These are phyloP conservation scores for Kazachstania viticola DNA, from an alignment of 805 yeast genomes.

Conservation along the genomic window DNA sequence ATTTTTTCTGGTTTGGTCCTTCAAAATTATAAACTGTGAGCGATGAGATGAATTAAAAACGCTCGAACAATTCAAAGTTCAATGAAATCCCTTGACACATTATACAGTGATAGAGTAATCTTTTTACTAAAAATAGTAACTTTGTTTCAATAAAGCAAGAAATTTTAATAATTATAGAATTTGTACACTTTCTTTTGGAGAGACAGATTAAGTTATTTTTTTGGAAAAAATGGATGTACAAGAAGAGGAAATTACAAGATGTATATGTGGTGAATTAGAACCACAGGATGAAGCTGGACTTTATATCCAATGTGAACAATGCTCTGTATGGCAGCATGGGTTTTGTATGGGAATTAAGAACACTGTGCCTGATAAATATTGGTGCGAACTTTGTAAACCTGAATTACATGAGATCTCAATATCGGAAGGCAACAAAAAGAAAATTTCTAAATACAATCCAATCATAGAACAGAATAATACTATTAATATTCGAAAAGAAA, in stretches of 20 bases:
- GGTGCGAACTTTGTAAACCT: constrained; percentile 89
- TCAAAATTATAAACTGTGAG: constrained; percentile 22
- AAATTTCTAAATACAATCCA: constrained; percentile 28
- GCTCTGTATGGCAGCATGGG: constrained; percentile 97
- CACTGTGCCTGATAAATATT: constrained; percentile 79
- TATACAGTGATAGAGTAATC: too few relatives aligned
- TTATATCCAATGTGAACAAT: constrained; percentile 76
- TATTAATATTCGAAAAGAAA: neutral
- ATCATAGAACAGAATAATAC: constrained; percentile 25
- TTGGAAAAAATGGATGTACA: neutral
- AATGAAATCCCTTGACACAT: too few relatives aligned
- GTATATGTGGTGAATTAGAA: constrained; percentile 34
- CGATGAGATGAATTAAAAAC: too few relatives aligned
- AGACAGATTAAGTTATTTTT: too few relatives aligned
- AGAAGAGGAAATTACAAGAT: constrained; percentile 30
- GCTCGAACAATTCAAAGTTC: too few relatives aligned
- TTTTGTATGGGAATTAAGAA: constrained; percentile 79
- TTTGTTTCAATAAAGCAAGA: too few relatives aligned
- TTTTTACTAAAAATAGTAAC: too few relatives aligned
- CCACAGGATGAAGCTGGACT: constrained; percentile 46
- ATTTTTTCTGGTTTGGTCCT: constrained; percentile 13
- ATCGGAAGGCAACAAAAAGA: constrained; percentile 16
- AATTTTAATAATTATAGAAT: too few relatives aligned
- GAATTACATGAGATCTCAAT: constrained; percentile 45
- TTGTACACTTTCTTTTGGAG: too few relatives aligned